Conservation (phyloP, 495 filamentous ascomycete genomes). For the Hypomontagnella monticulosa region DNA sequence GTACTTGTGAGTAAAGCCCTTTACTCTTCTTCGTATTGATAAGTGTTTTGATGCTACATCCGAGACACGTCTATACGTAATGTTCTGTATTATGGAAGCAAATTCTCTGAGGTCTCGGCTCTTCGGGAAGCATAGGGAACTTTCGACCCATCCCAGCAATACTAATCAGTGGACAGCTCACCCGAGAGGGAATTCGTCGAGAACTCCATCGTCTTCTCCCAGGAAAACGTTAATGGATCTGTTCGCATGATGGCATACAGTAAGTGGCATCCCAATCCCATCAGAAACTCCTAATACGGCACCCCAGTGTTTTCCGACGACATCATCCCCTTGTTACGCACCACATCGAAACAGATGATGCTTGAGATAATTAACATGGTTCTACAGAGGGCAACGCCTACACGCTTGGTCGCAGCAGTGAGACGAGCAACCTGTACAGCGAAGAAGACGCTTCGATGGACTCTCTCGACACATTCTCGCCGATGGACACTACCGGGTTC, state of each 20-base stretch:
- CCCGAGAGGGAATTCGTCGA: conserved; percentile 74
- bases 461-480: conserved; percentile 80
- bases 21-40: too few species aligned
- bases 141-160: too few species aligned
- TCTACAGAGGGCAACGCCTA: conserved; percentile 80
- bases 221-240: conserved; percentile 63
- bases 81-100: too few species aligned
- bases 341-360: conserved; percentile 32
- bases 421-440: conserved; percentile 87
- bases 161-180: conserved; percentile 51
- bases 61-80: too few species aligned
- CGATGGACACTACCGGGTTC: conserved; percentile 72
- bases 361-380: conserved; percentile 64
- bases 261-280: background rate
- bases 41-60: too few species aligned
- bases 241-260: conserved; percentile 76
- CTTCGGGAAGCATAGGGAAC: too few species aligned
- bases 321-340: too few species aligned
- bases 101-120: too few species aligned
- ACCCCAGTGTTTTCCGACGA: too few species aligned
- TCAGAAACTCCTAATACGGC: background rate
- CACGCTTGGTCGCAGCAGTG: conserved; percentile 77
- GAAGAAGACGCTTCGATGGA: conserved; percentile 87
- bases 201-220: conserved; percentile 73
- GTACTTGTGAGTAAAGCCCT: conserved; percentile 46